Evolutionary conservation across 2,329 filamentous ascomycete genomes (phyloP).

Genomic region (Emmonsiellopsis sp.): DNA sequence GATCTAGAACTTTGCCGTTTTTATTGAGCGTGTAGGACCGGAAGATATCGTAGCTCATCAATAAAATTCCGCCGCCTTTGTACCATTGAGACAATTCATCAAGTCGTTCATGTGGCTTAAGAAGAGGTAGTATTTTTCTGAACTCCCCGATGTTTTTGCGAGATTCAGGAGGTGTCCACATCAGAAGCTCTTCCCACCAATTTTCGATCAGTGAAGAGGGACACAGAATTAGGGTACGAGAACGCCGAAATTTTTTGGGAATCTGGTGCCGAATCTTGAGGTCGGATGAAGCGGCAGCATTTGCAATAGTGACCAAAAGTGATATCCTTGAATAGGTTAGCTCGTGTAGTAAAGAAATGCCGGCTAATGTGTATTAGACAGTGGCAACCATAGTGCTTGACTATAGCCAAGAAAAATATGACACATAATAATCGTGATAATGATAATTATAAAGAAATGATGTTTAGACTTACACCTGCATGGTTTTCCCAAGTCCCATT

Average conservation of each 20-base stretch:
- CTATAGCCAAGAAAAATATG: no score
- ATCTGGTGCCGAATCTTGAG: conserved; percentile 53
- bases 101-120: conserved; percentile 31
- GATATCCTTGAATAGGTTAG: conserved; percentile 46
- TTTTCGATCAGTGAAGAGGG: conserved; percentile 68
- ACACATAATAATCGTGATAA: no score
- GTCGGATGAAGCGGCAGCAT: conserved; percentile 54
- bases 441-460: neutral
- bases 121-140: conserved; percentile 43
- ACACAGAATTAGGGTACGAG: conserved; percentile 63
- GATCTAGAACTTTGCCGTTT: conserved; percentile 21
- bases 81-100: conserved; percentile 51
- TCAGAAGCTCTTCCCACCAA: conserved; percentile 67
- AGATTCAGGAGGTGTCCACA: conserved; percentile 50
- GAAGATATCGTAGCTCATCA: conserved; percentile 68
- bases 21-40: conserved; percentile 33
- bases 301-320: conserved; percentile 63
- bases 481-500: conserved; percentile 88
- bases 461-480: conserved; percentile 56
- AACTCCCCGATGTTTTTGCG: conserved; percentile 44
- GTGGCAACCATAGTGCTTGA: no score
- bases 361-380: no score
- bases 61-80: conserved; percentile 57
- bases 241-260: conserved; percentile 52
- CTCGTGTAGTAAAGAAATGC: neutral